Conservation (phyloP, 306 rosid species). For the Sicyos edulis region DNA sequence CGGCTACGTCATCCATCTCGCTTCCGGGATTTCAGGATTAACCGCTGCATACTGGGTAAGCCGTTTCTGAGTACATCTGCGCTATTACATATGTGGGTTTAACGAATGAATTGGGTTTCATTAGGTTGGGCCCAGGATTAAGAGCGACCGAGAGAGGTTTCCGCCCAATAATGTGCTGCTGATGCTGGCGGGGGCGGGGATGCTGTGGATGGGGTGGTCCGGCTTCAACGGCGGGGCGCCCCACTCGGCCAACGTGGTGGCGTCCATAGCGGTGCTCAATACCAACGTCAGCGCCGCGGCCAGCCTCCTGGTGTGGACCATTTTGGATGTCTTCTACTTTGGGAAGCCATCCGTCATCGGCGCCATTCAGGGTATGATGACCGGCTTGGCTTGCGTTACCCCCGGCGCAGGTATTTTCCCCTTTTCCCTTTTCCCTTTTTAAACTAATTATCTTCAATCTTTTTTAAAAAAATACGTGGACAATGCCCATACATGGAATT, state of each 20-base stretch:
- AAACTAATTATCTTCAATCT: no score
- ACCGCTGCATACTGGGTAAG: constrained; percentile 91
- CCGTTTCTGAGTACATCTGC: no score
- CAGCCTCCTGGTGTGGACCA: constrained; percentile 78
- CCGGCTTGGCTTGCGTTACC: constrained; percentile 86
- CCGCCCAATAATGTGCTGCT: constrained; percentile 82
- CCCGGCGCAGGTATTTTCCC: constrained; percentile 72
- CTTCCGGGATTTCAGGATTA: constrained; percentile 76
- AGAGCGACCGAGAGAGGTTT: constrained; percentile 80
- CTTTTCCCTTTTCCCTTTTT: no score
- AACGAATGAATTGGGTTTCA: no score
- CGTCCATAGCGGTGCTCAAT: constrained; percentile 72
- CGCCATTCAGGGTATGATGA: constrained; percentile 98
- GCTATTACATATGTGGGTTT: no score
- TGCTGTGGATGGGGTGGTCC: constrained; percentile 95
- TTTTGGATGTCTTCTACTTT: constrained; percentile 63
- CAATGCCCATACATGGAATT: background rate
- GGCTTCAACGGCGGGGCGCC: constrained; percentile 97
- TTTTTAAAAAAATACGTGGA: background rate
- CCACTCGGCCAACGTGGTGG: constrained; percentile 55
- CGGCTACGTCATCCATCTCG: constrained; percentile 83
- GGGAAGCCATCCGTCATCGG: constrained; percentile 94
- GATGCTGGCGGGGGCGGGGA: constrained; percentile 78
- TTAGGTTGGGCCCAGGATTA: constrained; percentile 84
- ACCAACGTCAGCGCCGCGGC: constrained; percentile 80